Conservation (phyloP, 352 stramenopile genomes). For the Hyaloperonospora brassicae region DNA sequence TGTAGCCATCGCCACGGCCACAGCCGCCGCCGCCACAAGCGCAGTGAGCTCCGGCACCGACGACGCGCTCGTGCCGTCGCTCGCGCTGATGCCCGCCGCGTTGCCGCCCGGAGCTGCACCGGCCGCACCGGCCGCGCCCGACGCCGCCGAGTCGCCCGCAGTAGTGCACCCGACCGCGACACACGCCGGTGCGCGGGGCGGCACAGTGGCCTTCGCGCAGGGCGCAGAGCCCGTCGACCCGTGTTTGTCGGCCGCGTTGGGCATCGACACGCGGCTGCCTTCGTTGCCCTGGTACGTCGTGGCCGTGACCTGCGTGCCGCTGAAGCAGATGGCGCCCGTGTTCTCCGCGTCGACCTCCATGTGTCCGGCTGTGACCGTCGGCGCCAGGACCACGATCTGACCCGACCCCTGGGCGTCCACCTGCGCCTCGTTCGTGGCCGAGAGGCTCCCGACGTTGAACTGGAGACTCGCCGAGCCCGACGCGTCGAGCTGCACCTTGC, state of each 20-base stretch:
- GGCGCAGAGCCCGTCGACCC: constrained; percentile 15
- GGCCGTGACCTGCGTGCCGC: constrained; percentile 12
- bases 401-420: constrained; percentile 17
- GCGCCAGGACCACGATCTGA: constrained; percentile 15
- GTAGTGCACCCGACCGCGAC: neutral
- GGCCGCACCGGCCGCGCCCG: too few relatives aligned
- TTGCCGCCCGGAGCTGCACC: too few relatives aligned
- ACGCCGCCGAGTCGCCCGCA: too few relatives aligned
- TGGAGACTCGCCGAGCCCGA: constrained; percentile 15
- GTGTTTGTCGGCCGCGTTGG: constrained; percentile 26
- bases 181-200: constrained; percentile 18
- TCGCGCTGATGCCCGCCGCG: too few relatives aligned
- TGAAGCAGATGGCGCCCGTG: constrained; percentile 24
- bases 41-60: too few relatives aligned
- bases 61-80: too few relatives aligned
- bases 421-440: constrained; percentile 12
- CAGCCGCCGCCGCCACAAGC: too few relatives aligned
- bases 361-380: constrained; percentile 14
- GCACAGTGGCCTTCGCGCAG: constrained; percentile 19
- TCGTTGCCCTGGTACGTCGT: constrained; percentile 17
- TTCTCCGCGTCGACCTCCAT: constrained; percentile 19
- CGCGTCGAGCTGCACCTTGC: constrained; percentile 18
- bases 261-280: constrained; percentile 27
- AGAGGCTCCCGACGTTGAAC: constrained; percentile 21
- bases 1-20: too few relatives aligned